phyloP scores from a whole-genome alignment of 768 basidiomycete genomes.

The Boletus bicolor region DNA sequence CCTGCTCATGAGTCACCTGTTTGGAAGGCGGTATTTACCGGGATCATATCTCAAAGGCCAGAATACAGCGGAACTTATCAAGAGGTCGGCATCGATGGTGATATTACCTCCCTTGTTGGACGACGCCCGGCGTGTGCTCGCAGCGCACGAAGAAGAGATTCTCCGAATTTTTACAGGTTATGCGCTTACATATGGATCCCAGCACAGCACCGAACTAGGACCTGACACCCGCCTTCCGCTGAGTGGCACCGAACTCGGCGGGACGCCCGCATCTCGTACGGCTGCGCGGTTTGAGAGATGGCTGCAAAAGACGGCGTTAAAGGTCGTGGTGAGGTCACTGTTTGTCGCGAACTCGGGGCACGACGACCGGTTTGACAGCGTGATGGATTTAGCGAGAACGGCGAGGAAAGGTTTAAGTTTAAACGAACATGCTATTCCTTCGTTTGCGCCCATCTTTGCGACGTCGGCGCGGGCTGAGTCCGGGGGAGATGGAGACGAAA shows the following conservation, averaged over 20 bases:
- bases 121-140: constrained; percentile 40
- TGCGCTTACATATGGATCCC: constrained; percentile 45
- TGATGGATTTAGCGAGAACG: constrained; percentile 52
- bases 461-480: constrained; percentile 16
- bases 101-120: constrained; percentile 49
- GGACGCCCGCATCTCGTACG: constrained; percentile 1
- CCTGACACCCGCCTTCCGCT: constrained; percentile 48
- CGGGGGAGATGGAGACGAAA: not conserved
- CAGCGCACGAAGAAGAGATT: constrained; percentile 47
- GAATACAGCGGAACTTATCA: constrained; percentile 34
- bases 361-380: constrained; percentile 47
- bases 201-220: constrained; percentile 38
- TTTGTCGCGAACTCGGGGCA: constrained; percentile 72
- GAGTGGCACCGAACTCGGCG: constrained; percentile 33
- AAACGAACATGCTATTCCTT: constrained; percentile 59
- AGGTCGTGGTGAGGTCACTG: constrained; percentile 46
- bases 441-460: constrained; percentile 38
- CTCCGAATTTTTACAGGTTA: constrained; percentile 55
- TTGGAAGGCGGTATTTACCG: constrained; percentile 57
- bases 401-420: constrained; percentile 52
- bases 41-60: constrained; percentile 38
- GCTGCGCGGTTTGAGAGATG: constrained; percentile 32
- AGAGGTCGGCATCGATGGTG: constrained; percentile 54
- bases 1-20: constrained; percentile 59
- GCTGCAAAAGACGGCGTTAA: constrained; percentile 39